These are phyloP conservation scores for Pichia inconspicua DNA, from an alignment of 1,139 yeast genomes.

Conservation along the genomic window DNA sequence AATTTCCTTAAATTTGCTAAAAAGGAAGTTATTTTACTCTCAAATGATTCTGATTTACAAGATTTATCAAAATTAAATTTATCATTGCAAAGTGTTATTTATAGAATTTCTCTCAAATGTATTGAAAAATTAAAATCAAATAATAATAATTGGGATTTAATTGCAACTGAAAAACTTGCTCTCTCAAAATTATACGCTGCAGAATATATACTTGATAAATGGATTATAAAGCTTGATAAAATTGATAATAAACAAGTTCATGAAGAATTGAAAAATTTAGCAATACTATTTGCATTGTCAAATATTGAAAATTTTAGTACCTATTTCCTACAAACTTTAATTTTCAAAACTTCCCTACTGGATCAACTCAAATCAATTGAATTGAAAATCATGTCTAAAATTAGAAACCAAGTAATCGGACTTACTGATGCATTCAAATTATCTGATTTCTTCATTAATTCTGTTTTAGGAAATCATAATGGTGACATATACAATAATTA, in stretches of 20 bases:
- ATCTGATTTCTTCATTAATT: conserved; percentile 76
- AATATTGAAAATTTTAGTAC: conserved; percentile 73
- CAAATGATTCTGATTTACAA: conserved; percentile 29
- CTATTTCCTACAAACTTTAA: conserved; percentile 60
- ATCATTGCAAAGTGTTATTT: conserved; percentile 39
- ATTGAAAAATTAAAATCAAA: conserved; percentile 37
- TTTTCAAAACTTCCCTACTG: conserved; percentile 42
- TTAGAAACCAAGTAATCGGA: conserved; percentile 70
- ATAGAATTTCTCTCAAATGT: conserved; percentile 41
- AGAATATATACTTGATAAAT: conserved; percentile 44
- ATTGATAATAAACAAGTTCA: conserved; percentile 23
- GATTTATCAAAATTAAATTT: conserved; percentile 27
- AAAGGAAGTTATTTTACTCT: conserved; percentile 26
- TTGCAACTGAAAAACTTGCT: conserved; percentile 51
- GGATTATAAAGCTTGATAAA: conserved; percentile 29
- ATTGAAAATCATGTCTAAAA: conserved; percentile 37
- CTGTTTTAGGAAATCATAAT: conserved; percentile 76
- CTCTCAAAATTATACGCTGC: conserved; percentile 59
- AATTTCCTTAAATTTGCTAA: conserved; percentile 19
- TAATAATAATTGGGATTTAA: conserved; percentile 45
- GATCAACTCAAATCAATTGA: conserved; percentile 28
- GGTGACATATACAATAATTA: conserved; percentile 86
- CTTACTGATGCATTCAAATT: conserved; percentile 86
- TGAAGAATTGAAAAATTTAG: conserved; percentile 39
- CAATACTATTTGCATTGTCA: conserved; percentile 57